Percentiles rank a stretch among this genome's conserved stretches.
Evolutionary conservation across 176 grass and related monocot species (phyloP).

Genomic region (Zea luxurians): DNA sequence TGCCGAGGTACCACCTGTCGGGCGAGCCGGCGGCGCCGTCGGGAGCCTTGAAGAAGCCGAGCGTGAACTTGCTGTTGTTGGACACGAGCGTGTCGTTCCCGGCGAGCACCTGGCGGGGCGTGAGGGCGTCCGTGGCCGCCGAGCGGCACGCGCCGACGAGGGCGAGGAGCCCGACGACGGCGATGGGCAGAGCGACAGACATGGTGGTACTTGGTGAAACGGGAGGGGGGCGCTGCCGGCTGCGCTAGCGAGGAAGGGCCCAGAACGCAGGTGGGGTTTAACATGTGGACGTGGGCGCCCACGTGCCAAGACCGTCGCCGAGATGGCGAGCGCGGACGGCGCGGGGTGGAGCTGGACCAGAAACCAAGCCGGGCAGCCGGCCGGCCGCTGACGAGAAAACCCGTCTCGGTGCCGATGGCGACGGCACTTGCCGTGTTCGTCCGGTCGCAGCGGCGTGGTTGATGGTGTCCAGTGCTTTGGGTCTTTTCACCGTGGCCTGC

Average conservation of each 20-base stretch:
- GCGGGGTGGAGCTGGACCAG: background rate
- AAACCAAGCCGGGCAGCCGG: background rate
- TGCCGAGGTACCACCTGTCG: constrained; percentile 41
- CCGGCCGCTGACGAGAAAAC: background rate
- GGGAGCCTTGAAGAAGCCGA: constrained; percentile 48
- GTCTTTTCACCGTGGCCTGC: background rate
- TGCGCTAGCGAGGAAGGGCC: background rate
- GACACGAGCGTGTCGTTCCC: constrained; percentile 40
- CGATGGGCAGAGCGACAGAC: background rate
- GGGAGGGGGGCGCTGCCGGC: background rate
- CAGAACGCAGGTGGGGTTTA: background rate
- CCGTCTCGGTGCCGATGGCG: background rate
- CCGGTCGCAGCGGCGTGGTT: background rate
- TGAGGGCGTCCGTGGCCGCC: constrained; percentile 31
- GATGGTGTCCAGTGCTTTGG: background rate
- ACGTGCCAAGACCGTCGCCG: background rate
- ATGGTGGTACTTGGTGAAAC: background rate
- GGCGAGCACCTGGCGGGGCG: background rate
- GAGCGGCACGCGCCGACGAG: background rate
- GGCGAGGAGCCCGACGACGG: background rate
- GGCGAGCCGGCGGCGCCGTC: background rate
- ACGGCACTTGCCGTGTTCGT: background rate
- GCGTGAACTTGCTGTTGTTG: constrained; percentile 42
- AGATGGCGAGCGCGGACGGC: background rate
- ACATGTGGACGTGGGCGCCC: background rate